Evolutionary conservation across 352 stramenopile genomes (phyloP).

Genomic region (Thraustochytrium striatum): DNA sequence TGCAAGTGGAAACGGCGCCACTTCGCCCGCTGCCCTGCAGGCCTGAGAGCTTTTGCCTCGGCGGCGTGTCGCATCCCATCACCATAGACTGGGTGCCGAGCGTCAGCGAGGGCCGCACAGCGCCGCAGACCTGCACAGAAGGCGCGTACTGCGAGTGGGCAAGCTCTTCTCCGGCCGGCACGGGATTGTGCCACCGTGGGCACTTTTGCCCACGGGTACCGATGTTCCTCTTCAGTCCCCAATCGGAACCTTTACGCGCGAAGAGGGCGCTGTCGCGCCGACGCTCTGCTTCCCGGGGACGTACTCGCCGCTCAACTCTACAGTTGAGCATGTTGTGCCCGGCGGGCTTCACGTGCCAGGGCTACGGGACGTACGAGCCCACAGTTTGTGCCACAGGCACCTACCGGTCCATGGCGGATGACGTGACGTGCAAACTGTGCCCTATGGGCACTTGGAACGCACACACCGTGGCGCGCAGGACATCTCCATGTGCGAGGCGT

Average conservation of each 20-base stretch:
- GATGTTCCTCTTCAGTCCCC: conserved; percentile 77
- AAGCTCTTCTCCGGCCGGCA: conserved; percentile 71
- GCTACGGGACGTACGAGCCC: conserved; percentile 92
- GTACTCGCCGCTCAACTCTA: conserved; percentile 84
- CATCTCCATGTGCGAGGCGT: conserved; percentile 90
- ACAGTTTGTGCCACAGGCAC: conserved; percentile 83
- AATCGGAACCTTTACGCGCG: conserved; percentile 80
- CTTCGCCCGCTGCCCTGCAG: conserved; percentile 78
- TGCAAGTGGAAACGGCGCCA: conserved; percentile 42
- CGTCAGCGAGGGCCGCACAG: conserved; percentile 67
- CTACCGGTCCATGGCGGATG: conserved; percentile 90
- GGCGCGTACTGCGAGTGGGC: conserved; percentile 85
- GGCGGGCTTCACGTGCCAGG: conserved; percentile 82
- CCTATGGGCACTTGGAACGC: conserved; percentile 88
- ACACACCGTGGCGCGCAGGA: conserved; percentile 81
- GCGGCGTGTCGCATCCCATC: conserved; percentile 82
- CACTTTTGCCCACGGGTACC: conserved; percentile 89
- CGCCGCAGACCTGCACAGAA: conserved; percentile 87
- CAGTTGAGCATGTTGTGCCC: conserved; percentile 84
- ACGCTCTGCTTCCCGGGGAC: conserved; percentile 93
- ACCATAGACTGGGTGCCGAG: conserved; percentile 84
- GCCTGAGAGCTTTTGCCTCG: conserved; percentile 87
- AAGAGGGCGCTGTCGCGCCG: conserved; percentile 77
- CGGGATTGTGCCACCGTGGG: conserved; percentile 79
- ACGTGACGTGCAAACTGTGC: conserved; percentile 86